Percentiles rank a stretch among this genome's conserved stretches.
Evolutionary conservation across 495 filamentous ascomycete genomes (phyloP).

Genomic region (Aspergillus kassunensis): DNA sequence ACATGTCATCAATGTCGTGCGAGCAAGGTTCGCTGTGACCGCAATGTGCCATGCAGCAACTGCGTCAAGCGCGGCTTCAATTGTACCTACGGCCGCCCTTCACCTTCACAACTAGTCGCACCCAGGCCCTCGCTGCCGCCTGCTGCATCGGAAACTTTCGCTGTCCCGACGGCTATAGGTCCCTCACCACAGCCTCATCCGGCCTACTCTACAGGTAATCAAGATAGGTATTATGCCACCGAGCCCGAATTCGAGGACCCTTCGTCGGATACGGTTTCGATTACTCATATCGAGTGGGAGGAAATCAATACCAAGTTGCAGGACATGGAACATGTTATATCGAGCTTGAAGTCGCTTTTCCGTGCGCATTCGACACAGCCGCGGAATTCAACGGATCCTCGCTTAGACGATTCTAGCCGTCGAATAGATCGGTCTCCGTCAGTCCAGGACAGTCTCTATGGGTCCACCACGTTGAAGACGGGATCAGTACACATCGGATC

Average conservation of each 20-base stretch:
- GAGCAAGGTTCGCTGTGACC: constrained; percentile 63
- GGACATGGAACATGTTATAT: constrained; percentile 42
- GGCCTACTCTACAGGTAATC: constrained; percentile 5
- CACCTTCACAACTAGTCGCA: constrained; percentile 17
- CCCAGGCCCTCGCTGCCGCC: constrained; percentile 15
- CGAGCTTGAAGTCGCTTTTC: constrained; percentile 36
- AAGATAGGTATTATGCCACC: constrained; percentile 13
- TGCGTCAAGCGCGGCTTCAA: constrained; percentile 67
- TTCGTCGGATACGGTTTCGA: constrained; percentile 30
- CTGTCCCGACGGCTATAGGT: constrained; percentile 1
- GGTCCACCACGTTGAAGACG: constrained; percentile 37
- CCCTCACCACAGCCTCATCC: constrained; percentile 8
- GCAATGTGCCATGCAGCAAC: constrained; percentile 68
- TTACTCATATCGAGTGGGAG: constrained; percentile 44
- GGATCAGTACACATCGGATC: constrained; percentile 55
- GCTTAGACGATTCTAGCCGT: background rate
- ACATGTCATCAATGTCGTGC: constrained; percentile 47
- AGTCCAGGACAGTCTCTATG: constrained; percentile 45
- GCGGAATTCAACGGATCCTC: constrained; percentile 20
- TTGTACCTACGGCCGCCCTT: constrained; percentile 69
- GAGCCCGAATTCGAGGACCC: constrained; percentile 12
- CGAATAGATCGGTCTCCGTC: constrained; percentile 18
- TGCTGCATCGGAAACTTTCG: constrained; percentile 15
- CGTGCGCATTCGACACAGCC: constrained; percentile 23
- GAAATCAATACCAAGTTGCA: constrained; percentile 43